A percentile compares a stretch with the other conserved stretches of the same genome.
Evolutionary conservation across 768 basidiomycete genomes (phyloP).

Genomic region (Crassisporium funariophilum): DNA sequence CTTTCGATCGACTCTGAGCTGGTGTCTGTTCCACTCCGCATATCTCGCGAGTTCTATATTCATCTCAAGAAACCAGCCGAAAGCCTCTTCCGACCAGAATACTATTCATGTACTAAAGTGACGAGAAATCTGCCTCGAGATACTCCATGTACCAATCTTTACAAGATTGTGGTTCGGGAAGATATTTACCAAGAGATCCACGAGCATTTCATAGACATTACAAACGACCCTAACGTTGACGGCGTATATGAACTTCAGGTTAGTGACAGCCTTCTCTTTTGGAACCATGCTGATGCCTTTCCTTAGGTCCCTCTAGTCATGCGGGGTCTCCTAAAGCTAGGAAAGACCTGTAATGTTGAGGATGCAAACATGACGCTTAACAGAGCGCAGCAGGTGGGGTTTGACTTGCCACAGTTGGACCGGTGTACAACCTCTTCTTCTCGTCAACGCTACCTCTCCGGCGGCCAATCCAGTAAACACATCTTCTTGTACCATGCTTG

Average conservation of each 20-base stretch:
- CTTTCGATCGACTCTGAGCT: constrained; percentile 79
- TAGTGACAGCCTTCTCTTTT: constrained; percentile 12
- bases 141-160: constrained; percentile 75
- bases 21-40: constrained; percentile 77
- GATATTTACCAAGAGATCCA: constrained; percentile 81
- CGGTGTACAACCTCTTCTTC: constrained; percentile 57
- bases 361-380: constrained; percentile 74
- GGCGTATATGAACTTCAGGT: constrained; percentile 95
- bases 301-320: constrained; percentile 77
- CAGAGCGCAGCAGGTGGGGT: constrained; percentile 76
- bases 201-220: constrained; percentile 90
- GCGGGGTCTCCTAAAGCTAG: constrained; percentile 81
- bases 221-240: constrained; percentile 92
- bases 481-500: constrained; percentile 88
- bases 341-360: constrained; percentile 76
- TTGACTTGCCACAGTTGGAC: constrained; percentile 84
- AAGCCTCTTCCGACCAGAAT: constrained; percentile 66
- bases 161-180: constrained; percentile 82
- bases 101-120: constrained; percentile 74
- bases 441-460: constrained; percentile 71
- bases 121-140: constrained; percentile 79
- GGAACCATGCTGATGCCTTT: constrained; percentile 3
- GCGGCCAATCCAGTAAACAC: constrained; percentile 71
- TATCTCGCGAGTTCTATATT: constrained; percentile 92
- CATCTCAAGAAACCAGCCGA: constrained; percentile 76